These are phyloP conservation scores for Fermentozyma sake DNA, from an alignment of 1,139 yeast species.

Conservation along the genomic window DNA sequence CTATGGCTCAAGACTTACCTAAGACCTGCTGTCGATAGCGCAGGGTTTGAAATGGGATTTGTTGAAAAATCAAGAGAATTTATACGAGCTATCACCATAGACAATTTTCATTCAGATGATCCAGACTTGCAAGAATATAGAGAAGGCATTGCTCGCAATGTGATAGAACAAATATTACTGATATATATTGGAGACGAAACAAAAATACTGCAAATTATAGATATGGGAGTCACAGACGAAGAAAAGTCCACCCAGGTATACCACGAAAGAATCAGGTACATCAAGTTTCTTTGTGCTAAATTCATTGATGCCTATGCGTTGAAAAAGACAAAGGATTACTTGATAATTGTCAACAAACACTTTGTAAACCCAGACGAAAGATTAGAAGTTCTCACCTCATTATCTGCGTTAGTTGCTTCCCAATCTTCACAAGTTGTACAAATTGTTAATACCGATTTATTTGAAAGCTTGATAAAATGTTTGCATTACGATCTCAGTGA, in stretches of 20 bases:
- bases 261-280: slow-evolving; percentile 48
- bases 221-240: slow-evolving; percentile 13
- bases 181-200: slow-evolving; percentile 25
- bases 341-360: slow-evolving; percentile 28
- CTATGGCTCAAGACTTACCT: slow-evolving; percentile 54
- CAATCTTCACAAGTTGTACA: slow-evolving; percentile 28
- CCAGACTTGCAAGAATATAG: slow-evolving; percentile 19
- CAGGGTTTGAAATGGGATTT: slow-evolving; percentile 42
- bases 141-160: slow-evolving; percentile 18
- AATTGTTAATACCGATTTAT: slow-evolving; percentile 34
- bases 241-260: slow-evolving; percentile 27
- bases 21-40: slow-evolving; percentile 57
- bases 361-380: slow-evolving; percentile 28
- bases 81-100: slow-evolving; percentile 28
- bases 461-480: slow-evolving; percentile 38
- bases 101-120: slow-evolving; percentile 23
- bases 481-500: slow-evolving; percentile 44
- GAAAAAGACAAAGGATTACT: slow-evolving; percentile 27
- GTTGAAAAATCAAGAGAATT: slow-evolving; percentile 43
- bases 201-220: slow-evolving; percentile 13
- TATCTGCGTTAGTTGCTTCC: slow-evolving; percentile 23
- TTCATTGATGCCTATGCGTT: slow-evolving; percentile 40
- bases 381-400: slow-evolving; percentile 30
- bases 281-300: slow-evolving; percentile 37
- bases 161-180: slow-evolving; percentile 27